Evolutionary conservation across 163 green algal genomes (phyloP).

Genomic region (Chlamydomonas reinhardtii): DNA sequence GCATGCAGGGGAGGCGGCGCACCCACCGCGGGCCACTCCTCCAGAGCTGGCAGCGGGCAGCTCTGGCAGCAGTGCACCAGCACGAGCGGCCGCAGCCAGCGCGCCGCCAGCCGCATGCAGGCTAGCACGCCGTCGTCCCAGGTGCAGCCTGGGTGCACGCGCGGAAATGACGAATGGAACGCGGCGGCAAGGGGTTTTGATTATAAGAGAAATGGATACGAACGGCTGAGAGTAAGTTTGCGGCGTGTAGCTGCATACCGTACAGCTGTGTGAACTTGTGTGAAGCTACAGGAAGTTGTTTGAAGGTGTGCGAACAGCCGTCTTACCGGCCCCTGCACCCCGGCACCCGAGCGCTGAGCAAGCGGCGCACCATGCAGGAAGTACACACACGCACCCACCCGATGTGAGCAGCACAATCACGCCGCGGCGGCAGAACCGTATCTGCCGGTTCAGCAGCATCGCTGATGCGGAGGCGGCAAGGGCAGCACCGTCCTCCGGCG

Average conservation of each 20-base stretch:
- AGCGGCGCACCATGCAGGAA: too few relatives aligned
- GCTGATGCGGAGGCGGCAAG: background rate
- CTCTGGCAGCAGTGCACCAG: slow-evolving; percentile 33
- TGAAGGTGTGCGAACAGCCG: too few relatives aligned
- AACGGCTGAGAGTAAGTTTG: too few relatives aligned
- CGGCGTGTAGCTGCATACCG: too few relatives aligned
- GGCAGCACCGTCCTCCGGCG: background rate
- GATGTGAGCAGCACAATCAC: slow-evolving; percentile 30
- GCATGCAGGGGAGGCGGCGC: too few relatives aligned
- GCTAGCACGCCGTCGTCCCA: slow-evolving; percentile 29
- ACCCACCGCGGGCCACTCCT: slow-evolving; percentile 10
- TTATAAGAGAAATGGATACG: too few relatives aligned
- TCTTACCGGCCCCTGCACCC: too few relatives aligned
- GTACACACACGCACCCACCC: background rate
- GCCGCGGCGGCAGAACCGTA: slow-evolving; percentile 15
- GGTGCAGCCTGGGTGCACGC: slow-evolving; percentile 3
- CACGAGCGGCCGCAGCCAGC: slow-evolving; percentile 20
- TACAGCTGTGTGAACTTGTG: too few relatives aligned
- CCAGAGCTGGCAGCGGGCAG: slow-evolving; percentile 30
- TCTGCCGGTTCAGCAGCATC: background rate
- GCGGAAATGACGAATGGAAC: too few relatives aligned
- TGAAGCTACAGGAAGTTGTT: too few relatives aligned
- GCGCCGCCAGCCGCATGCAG: slow-evolving; percentile 19
- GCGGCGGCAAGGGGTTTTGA: too few relatives aligned
- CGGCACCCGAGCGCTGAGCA: too few relatives aligned